Percentiles rank a stretch among this genome's conserved stretches.
These are phyloP conservation scores for Stygiomarasmius scandens DNA, from an alignment of 1,284 basidiomycete species.

Conservation along the genomic window DNA sequence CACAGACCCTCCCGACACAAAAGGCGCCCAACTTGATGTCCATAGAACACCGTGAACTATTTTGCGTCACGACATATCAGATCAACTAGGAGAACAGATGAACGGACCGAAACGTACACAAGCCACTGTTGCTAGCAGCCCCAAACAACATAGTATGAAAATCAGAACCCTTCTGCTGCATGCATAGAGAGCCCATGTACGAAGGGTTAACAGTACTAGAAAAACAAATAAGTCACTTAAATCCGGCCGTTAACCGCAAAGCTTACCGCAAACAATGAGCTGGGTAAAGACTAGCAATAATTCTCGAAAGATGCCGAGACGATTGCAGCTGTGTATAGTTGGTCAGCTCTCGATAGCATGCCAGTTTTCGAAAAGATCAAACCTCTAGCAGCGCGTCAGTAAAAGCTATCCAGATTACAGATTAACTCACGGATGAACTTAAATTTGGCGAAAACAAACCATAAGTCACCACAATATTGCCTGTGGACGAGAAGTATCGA, in stretches of 20 bases:
- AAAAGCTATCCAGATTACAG: neutral
- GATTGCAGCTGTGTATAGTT: neutral
- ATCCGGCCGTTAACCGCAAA: neutral
- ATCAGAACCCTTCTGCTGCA: conserved; percentile 7
- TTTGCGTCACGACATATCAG: neutral
- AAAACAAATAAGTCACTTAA: neutral
- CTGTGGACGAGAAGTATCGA: conserved; percentile 8
- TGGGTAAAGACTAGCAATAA: neutral
- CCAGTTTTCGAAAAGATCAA: neutral
- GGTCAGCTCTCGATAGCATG: neutral
- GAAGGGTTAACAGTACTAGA: neutral
- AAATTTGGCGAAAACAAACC: conserved; percentile 5
- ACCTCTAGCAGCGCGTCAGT: neutral
- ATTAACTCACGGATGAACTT: conserved; percentile 3
- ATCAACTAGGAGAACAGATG: neutral
- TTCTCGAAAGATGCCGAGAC: neutral
- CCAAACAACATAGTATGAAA: conserved; percentile 2
- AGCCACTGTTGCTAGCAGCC: neutral
- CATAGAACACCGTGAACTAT: neutral
- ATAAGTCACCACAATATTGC: conserved; percentile 9
- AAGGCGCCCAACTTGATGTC: neutral
- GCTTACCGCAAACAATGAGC: neutral
- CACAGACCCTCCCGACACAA: neutral
- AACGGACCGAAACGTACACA: neutral
- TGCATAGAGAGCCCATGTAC: conserved; percentile 12